Percentiles rank a stretch among this genome's conserved stretches.
Conservation (phyloP, 2,329 filamentous ascomycete genomes). For the Periconia macrospinosa region DNA sequence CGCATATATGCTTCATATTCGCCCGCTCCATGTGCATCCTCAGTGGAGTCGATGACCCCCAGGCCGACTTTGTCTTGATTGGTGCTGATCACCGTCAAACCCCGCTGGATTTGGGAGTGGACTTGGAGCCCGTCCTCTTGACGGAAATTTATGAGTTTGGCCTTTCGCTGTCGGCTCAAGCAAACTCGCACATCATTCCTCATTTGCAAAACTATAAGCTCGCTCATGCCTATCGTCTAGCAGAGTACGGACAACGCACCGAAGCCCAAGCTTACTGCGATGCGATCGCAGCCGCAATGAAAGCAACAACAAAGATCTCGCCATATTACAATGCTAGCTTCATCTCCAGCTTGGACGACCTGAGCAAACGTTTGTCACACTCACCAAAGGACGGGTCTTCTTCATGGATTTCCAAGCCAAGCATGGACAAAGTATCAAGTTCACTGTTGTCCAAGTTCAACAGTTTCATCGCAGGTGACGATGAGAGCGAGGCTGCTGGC, state of each 20-base stretch:
- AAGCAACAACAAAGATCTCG: slow-evolving; percentile 78
- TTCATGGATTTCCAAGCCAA: slow-evolving; percentile 93
- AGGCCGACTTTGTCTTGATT: slow-evolving; percentile 77
- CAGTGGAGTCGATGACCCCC: slow-evolving; percentile 79
- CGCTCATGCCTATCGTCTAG: slow-evolving; percentile 79
- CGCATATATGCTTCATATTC: slow-evolving; percentile 92
- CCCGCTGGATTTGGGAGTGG: slow-evolving; percentile 71
- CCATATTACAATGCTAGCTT: slow-evolving; percentile 81
- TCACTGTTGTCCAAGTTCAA: slow-evolving; percentile 92
- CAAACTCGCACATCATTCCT: slow-evolving; percentile 62
- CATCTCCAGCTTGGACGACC: slow-evolving; percentile 76
- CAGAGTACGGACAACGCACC: slow-evolving; percentile 77
- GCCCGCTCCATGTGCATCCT: slow-evolving; percentile 71
- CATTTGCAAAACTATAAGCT: slow-evolving; percentile 92
- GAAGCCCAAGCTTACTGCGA: slow-evolving; percentile 94
- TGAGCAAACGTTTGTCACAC: slow-evolving; percentile 80
- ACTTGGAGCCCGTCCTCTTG: slow-evolving; percentile 86
- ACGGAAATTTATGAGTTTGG: slow-evolving; percentile 96
- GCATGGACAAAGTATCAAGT: slow-evolving; percentile 92
- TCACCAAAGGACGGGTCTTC: slow-evolving; percentile 78
- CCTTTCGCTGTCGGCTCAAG: slow-evolving; percentile 65
- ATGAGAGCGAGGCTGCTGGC: slow-evolving; percentile 66
- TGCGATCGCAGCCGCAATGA: slow-evolving; percentile 73
- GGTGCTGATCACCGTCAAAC: slow-evolving; percentile 79
- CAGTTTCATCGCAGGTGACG: slow-evolving; percentile 93